Evolutionary conservation across 805 yeast genomes (phyloP).

Genomic region (Candida palmyrensis): DNA sequence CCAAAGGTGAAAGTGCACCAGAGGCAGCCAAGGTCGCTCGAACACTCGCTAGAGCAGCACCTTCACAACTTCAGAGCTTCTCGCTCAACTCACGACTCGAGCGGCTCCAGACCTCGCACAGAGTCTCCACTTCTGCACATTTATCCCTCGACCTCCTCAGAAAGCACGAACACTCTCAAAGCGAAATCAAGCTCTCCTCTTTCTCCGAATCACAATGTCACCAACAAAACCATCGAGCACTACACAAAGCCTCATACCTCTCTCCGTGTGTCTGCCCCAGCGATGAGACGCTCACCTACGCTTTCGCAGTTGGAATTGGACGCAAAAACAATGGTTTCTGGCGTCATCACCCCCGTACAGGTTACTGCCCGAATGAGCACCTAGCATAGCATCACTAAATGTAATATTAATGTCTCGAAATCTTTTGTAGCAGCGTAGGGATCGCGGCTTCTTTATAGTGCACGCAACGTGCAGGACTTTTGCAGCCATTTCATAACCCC

Average conservation of each 20-base stretch:
- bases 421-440: too few species aligned
- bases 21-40: too few species aligned
- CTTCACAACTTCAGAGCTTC: too few species aligned
- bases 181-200: neutral
- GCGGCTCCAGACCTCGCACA: neutral
- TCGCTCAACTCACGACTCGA: neutral
- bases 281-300: conserved; percentile 3
- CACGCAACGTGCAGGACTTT: too few species aligned
- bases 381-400: conserved; percentile 6
- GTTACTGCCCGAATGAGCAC: conserved; percentile 39
- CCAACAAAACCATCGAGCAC: too few species aligned
- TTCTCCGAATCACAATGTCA: neutral
- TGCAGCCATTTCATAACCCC: too few species aligned
- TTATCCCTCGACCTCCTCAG: neutral
- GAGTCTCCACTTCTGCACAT: neutral
- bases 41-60: neutral
- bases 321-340: conserved; percentile 27
- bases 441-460: too few species aligned
- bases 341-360: conserved; percentile 36
- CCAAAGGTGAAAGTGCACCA: neutral
- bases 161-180: neutral
- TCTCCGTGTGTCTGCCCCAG: too few species aligned
- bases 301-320: conserved; percentile 2
- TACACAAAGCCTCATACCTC: too few species aligned
- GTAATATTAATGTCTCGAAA: too few species aligned